These are phyloP conservation scores for Blastobotrys mokoenaii DNA, from an alignment of 805 yeast species.

Conservation along the genomic window DNA sequence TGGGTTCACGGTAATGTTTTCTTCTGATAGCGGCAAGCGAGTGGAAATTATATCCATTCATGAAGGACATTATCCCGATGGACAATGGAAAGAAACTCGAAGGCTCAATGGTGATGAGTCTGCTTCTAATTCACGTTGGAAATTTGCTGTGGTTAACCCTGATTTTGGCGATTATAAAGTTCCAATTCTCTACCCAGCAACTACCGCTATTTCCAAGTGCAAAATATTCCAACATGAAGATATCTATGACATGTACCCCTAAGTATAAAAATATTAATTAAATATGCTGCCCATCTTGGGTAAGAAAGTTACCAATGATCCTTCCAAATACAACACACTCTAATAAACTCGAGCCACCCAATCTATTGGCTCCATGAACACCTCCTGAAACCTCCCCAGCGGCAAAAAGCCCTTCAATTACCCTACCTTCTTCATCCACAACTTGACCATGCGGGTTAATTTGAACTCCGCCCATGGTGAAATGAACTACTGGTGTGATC, in stretches of 20 bases:
- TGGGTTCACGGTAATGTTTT: constrained; percentile 10
- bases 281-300: too few relatives aligned
- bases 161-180: too few relatives aligned
- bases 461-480: constrained; percentile 62
- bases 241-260: too few relatives aligned
- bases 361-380: constrained; percentile 47
- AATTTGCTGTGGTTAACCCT: too few relatives aligned
- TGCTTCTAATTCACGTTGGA: too few relatives aligned
- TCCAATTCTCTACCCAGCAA: too few relatives aligned
- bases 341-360: constrained; percentile 47
- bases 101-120: constrained; percentile 17
- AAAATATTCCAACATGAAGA: too few relatives aligned
- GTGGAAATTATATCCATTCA: constrained; percentile 4
- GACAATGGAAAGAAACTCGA: constrained; percentile 9
- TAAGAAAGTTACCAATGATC: too few relatives aligned
- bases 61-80: constrained; percentile 6
- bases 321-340: constrained; percentile 43
- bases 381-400: constrained; percentile 56
- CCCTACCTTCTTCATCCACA: constrained; percentile 24
- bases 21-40: constrained; percentile 6
- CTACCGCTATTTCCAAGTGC: too few relatives aligned
- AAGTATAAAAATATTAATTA: too few relatives aligned
- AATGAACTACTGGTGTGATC: constrained; percentile 51
- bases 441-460: constrained; percentile 40
- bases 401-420: constrained; percentile 41